phyloP scores from a whole-genome alignment of 495 filamentous ascomycete species.

The Trichodelitschia bisporula region DNA sequence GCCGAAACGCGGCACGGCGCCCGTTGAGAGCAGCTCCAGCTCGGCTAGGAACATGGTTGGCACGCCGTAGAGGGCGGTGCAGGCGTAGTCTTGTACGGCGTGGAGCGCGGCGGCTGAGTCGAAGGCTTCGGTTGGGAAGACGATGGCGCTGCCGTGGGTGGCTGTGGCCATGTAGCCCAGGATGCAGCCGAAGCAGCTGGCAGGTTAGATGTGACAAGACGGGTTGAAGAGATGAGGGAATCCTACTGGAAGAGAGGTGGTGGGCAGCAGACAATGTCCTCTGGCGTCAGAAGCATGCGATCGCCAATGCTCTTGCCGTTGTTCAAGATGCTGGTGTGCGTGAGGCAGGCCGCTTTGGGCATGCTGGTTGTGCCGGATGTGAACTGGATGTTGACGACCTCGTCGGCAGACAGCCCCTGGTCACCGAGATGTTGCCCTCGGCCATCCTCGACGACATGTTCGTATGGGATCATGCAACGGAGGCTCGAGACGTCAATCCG shows the following conservation, averaged over 20 bases:
- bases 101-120: constrained; percentile 47
- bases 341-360: constrained; percentile 82
- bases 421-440: constrained; percentile 11
- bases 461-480: constrained; percentile 28
- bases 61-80: constrained; percentile 78
- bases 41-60: constrained; percentile 93
- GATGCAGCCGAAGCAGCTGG: constrained; percentile 60
- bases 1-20: constrained; percentile 26
- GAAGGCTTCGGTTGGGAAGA: constrained; percentile 76
- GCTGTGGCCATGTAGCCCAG: constrained; percentile 87
- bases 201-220: background rate
- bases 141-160: constrained; percentile 57
- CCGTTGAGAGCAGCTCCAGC: constrained; percentile 40
- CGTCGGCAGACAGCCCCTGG: constrained; percentile 31
- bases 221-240: background rate
- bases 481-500: constrained; percentile 25
- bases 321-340: constrained; percentile 67
- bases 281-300: constrained; percentile 49
- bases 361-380: constrained; percentile 76
- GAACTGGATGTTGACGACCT: constrained; percentile 89
- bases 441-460: constrained; percentile 26
- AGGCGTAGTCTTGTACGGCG: constrained; percentile 46
- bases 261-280: constrained; percentile 61
- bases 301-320: constrained; percentile 65
- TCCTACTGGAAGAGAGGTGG: constrained; percentile 58